Evolutionary conservation across 495 filamentous ascomycete species (phyloP), one percentile per base, ranked within the genome.

Genomic region (Xylaria cubensis): DNA sequence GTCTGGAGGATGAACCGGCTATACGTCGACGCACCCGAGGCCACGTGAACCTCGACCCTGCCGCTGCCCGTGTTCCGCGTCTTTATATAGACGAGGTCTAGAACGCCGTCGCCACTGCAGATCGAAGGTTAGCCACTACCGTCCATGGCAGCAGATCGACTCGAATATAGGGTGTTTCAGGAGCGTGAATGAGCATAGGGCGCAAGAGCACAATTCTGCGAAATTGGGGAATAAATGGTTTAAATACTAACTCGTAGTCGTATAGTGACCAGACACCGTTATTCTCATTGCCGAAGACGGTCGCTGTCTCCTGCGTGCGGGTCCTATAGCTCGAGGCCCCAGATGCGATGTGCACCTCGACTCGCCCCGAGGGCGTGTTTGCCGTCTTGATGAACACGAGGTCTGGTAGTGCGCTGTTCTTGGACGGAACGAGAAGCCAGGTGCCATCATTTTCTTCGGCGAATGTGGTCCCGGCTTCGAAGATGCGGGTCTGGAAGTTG

Each of bases 271-370:
- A 69, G 66, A 61, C 51, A 7, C 66, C 66, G 53, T 69, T 59
- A 8, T 69, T 34, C 53, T 69, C 66, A 34, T 69, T 69, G 39
- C 12, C 53, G 53, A 69, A 69, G 39, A 36, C 53, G 10, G 66
- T 69, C 66, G 66, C 39, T 7, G 53, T 59, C 39, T 69, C 53
- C 17, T 46, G 53, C n/a, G 41, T 69, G 53, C 66, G 66, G 5
- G 39, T 36, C 39, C 21, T 17, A 53, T 69, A 69, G 36, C 21
- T n/a, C 39, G 66, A 69, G 53, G 66, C 66, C 1, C 66, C 66
- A 0, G 66, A 69, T 21, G 66, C 66, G 66, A 69, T 69, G 53
- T 69, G 66, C 36, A 69, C 66, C 41, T 69, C 66, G 12, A 69
- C 66, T 4, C 17, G 26, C 1, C 66, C 66, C n/a, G 66, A 59